These are phyloP conservation scores for Pezizomycotina sp. DNA, from an alignment of 2,329 filamentous ascomycete species.

Conservation along the genomic window DNA sequence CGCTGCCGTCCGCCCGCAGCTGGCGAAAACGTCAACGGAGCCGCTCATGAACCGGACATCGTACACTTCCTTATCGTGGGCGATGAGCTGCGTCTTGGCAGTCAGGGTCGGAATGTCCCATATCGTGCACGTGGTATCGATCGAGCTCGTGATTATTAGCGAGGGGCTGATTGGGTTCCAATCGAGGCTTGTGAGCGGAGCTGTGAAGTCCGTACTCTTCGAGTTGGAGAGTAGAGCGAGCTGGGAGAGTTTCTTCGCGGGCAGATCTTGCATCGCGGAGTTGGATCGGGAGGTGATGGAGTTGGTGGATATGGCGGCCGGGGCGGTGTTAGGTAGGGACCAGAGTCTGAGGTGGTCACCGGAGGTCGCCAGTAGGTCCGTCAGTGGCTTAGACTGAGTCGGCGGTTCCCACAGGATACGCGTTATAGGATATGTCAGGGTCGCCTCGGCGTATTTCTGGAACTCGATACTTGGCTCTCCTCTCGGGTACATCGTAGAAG, in stretches of 20 bases:
- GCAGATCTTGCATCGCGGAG: constrained; percentile 41
- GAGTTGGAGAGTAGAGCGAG: constrained; percentile 89
- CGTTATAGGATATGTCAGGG: constrained; percentile 93
- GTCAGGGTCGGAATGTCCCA: constrained; percentile 98
- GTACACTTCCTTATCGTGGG: constrained; percentile 97
- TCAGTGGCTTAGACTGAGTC: constrained; percentile 85
- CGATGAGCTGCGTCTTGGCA: constrained; percentile 94
- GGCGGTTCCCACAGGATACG: constrained; percentile 91
- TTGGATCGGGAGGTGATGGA: constrained; percentile 54
- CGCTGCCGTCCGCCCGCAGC: constrained; percentile 95
- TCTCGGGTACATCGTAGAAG: constrained; percentile 39
- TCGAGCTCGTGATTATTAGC: constrained; percentile 94
- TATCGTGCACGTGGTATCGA: constrained; percentile 97
- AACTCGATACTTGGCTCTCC: constrained; percentile 56
- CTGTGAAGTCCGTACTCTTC: constrained; percentile 95
- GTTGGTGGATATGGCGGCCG: constrained; percentile 42
- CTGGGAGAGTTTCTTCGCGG: constrained; percentile 69
- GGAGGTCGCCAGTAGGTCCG: constrained; percentile 84
- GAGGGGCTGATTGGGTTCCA: constrained; percentile 97
- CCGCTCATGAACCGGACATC: constrained; percentile 96
- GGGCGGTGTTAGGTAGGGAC: constrained; percentile 53
- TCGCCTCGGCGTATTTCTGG: constrained; percentile 84
- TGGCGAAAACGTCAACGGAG: constrained; percentile 96
- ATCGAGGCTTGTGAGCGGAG: constrained; percentile 85
- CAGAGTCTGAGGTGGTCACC: constrained; percentile 86